phyloP scores from a whole-genome alignment of 352 stramenopile genomes.

The Phytophthora citrophthora region DNA sequence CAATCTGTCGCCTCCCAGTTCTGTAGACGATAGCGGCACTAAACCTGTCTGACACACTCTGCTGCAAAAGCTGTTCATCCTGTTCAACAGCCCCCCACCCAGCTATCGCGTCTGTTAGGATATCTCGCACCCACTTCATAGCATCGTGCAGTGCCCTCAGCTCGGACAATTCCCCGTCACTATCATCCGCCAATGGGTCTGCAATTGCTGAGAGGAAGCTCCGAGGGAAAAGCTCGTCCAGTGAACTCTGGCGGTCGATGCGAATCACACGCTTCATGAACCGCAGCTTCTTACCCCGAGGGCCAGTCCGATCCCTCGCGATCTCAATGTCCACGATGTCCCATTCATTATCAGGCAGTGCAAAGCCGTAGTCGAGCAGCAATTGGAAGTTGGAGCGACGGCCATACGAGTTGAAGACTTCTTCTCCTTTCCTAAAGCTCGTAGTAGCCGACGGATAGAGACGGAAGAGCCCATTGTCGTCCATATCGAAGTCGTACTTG shows the following conservation, averaged over 20 bases:
- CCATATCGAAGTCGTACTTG: conserved; percentile 86
- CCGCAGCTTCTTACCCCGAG: conserved; percentile 42
- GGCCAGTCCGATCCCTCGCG: conserved; percentile 37
- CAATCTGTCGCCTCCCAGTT: conserved; percentile 48
- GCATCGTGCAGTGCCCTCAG: conserved; percentile 21
- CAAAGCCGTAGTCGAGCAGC: conserved; percentile 94
- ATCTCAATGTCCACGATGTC: conserved; percentile 76
- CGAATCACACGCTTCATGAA: conserved; percentile 56
- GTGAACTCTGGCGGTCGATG: conserved; percentile 51
- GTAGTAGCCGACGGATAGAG: conserved; percentile 71
- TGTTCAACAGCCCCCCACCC: conserved; percentile 21
- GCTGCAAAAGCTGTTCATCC: conserved; percentile 35
- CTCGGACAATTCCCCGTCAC: conserved; percentile 7
- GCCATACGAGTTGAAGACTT: conserved; percentile 95
- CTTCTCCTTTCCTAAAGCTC: conserved; percentile 55
- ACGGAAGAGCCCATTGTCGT: conserved; percentile 63
- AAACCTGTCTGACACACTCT: conserved; percentile 29
- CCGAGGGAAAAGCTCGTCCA: conserved; percentile 58
- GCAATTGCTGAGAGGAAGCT: conserved; percentile 28
- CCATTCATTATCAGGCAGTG: conserved; percentile 90
- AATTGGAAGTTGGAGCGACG: conserved; percentile 88
- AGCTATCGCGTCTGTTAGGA: conserved; percentile 31
- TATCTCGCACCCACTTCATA: conserved; percentile 29
- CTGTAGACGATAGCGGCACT: conserved; percentile 58
- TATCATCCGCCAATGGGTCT: conserved; percentile 22